Conservation (phyloP, 768 basidiomycete species). For the Paxillus rubicundulus region DNA sequence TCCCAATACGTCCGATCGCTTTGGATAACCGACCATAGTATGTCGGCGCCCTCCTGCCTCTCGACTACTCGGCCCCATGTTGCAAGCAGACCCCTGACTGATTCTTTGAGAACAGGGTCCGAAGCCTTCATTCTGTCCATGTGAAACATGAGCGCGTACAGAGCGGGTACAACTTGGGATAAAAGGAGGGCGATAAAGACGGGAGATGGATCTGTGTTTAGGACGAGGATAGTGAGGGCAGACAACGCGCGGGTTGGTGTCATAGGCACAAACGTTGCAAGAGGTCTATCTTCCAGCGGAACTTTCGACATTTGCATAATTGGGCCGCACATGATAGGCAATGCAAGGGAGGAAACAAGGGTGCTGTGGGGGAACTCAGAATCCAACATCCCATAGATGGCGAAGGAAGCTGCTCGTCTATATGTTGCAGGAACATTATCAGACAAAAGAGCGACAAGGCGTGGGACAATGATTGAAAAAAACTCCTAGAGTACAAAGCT, state of each 20-base stretch:
- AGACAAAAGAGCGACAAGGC: constrained; percentile 50
- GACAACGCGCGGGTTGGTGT: constrained; percentile 44
- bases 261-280: constrained; percentile 1
- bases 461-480: constrained; percentile 52
- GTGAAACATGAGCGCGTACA: constrained; percentile 63
- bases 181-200: constrained; percentile 58
- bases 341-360: constrained; percentile 33
- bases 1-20: constrained; percentile 54
- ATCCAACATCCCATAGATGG: constrained; percentile 63
- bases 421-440: constrained; percentile 38
- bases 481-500: constrained; percentile 49
- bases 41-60: constrained; percentile 47
- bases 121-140: constrained; percentile 54
- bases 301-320: constrained; percentile 31
- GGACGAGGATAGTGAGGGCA: constrained; percentile 53
- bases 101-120: constrained; percentile 63
- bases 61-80: constrained; percentile 76
- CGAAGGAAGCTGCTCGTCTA: constrained; percentile 63
- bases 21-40: constrained; percentile 59
- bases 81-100: constrained; percentile 55
- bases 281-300: background rate
- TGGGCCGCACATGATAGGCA: constrained; percentile 53
- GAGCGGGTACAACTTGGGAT: constrained; percentile 61
- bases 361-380: constrained; percentile 22
- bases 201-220: constrained; percentile 80